Base-by-base conservation (phyloP, 495 filamentous ascomycete species). In the Neurospora sp. region DNA sequence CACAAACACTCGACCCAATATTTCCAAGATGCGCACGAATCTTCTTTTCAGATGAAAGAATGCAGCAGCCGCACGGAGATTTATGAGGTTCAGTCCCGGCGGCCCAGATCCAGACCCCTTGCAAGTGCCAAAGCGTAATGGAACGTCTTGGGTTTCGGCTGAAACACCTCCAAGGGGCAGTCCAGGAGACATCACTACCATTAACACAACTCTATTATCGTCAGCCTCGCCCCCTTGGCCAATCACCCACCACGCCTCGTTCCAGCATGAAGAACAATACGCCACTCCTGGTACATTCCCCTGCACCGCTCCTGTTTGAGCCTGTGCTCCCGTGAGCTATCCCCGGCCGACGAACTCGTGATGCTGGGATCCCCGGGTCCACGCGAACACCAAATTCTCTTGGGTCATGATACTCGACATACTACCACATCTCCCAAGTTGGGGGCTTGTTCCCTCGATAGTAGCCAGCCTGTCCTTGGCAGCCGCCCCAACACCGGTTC, bases 91-190 rank as follows among this genome's bases (percentile, higher is more conserved):
- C 54, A 35, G 14, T 18, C 27, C 54, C 6, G 27, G 54, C 7
- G 54, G 54, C 12, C 31, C 54, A 66, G 54, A 66, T 66, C 54
- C 54, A 66, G 54, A 31, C 27, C 27, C 54, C 27, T 66, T 66
- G 54, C 54, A 62, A 62, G 69, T 39, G 40, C 40, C 69, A 71
- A 41, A 46, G 72, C 75, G 69, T 72, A 74, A 75, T 80, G 80
- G 75, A 75, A 81, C 81, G 73, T 70, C 74, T 75, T 62, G 54
- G 74, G 81, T 81, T 81, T 82, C 81, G 78, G 70, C 76, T 81
- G 82, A 83, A 83, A 83, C 82, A 76, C 72, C 69, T 41, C 73
- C 59, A 72, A 75, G 77, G 79, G 44, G 76, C 76, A 70, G 31
- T 75, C 27, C 27, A 39, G 59, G 48, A 71, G 69, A 39, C 20